Base-by-base conservation (phyloP, 371 early-diverging fungal genomes). In the Mucor plumbeus region DNA sequence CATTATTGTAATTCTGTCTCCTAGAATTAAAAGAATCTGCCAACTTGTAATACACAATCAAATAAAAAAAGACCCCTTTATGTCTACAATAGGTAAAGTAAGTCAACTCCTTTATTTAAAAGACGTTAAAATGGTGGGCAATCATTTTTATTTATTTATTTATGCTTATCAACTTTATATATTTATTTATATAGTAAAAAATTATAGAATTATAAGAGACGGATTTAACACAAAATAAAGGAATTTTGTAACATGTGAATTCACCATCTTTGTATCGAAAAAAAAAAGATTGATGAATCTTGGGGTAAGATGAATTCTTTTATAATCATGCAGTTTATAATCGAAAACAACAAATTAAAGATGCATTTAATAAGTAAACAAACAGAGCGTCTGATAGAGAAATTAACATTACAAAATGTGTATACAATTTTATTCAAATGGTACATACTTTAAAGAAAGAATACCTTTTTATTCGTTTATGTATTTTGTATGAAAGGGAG, bases 51-150 rank as follows among this genome's bases (percentile, higher is more conserved):
- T 21, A 50, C 50, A 26, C 50, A 53, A 53, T 31, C 53, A 53
- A 26, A 31, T 26, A 31, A 53, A 8, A 8, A 17, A 47, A 17
- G 17, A 1, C 53, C 26, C 53, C 53, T 31, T 53, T 53, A 11
- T 31, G 31, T 53, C 53, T 53, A 53, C 53, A 53, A 53, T 31
- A 26, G 53, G 53, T 26, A 53, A 53, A 31, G 53, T 53, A 31
- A 53, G 10, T 13, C 53, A 26, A 53, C 53, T 53, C 53, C 53
- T 53, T 31, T 13, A 13, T 53, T 31, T 26, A 53, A 31, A 5
- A 53, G 19, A 26, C 21, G 26, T 53, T 11, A 4, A 31, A 19
- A 19, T 21, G 26, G 21, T 53, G 53, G 53, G 13, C 53, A 31
- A 53, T 53, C 53, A 31, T 31, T 53, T 1, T 38, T 38, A 36